A percentile compares a stretch with the other conserved stretches of the same genome.
Evolutionary conservation across 495 filamentous ascomycete genomes (phyloP).

Genomic region (Penicillium manginii): DNA sequence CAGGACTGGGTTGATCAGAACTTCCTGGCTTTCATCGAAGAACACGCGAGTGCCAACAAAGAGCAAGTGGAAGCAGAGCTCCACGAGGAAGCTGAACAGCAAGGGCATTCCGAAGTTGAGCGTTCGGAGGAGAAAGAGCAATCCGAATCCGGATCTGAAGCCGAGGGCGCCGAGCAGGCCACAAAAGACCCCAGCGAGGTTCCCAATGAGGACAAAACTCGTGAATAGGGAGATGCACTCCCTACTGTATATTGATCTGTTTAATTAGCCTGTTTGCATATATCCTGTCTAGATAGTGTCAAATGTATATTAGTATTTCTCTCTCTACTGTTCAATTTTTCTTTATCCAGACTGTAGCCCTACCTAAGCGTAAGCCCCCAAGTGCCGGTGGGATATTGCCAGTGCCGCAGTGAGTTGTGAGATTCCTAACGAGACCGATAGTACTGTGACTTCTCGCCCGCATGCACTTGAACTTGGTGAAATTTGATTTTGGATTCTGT

Average conservation of each 20-base stretch:
- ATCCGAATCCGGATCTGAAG: not conserved
- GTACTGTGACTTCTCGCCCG: too few species aligned
- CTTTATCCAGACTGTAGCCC: not conserved
- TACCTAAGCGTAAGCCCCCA: not conserved
- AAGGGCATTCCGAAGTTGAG: not conserved
- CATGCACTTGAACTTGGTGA: too few species aligned
- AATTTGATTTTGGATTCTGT: too few species aligned
- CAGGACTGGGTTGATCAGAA: too few species aligned
- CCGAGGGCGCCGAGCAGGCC: not conserved
- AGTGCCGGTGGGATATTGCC: not conserved
- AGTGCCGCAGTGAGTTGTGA: not conserved
- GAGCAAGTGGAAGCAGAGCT: not conserved
- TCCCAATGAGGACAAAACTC: not conserved
- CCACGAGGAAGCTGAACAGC: not conserved
- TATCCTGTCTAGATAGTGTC: constrained; percentile 15
- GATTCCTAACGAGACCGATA: too few species aligned
- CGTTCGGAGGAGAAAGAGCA: not conserved
- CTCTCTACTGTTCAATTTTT: not conserved
- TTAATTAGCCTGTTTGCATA: constrained; percentile 17
- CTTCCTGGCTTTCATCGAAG: too few species aligned
- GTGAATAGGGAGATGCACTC: not conserved
- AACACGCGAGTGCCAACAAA: too few species aligned
- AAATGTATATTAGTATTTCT: constrained; percentile 18
- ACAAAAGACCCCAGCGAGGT: not conserved
- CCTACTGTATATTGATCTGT: constrained; percentile 21